phyloP scores from a whole-genome alignment of 352 stramenopile genomes.

The Aphanomyces astaci region DNA sequence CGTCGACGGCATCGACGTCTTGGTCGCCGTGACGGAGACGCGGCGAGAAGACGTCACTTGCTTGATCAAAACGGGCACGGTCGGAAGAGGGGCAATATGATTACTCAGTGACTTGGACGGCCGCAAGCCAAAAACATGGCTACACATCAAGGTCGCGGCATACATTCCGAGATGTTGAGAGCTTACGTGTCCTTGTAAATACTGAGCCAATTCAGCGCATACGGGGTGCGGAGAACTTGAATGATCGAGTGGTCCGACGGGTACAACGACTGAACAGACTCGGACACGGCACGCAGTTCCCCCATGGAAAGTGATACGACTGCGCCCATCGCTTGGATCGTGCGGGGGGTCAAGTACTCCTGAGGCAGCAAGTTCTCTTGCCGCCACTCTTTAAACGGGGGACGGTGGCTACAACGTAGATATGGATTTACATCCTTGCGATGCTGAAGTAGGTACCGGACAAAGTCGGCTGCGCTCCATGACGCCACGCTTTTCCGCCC shows the following conservation, averaged over 20 bases:
- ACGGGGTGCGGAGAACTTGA: conserved; percentile 38
- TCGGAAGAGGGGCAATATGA: too few relatives aligned
- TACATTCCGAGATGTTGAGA: neutral
- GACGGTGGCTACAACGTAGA: conserved; percentile 31
- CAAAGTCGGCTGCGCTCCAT: conserved; percentile 49
- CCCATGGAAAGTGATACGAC: conserved; percentile 47
- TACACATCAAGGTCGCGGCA: conserved; percentile 10
- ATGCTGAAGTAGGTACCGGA: conserved; percentile 30
- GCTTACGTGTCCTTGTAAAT: conserved; percentile 52
- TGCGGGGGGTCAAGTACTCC: conserved; percentile 62
- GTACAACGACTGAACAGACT: conserved; percentile 46
- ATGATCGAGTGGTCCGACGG: conserved; percentile 64
- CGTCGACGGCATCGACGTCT: neutral
- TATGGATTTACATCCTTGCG: neutral
- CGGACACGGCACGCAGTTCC: conserved; percentile 37
- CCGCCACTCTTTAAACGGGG: conserved; percentile 59
- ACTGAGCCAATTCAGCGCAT: conserved; percentile 44
- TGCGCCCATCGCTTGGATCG: conserved; percentile 31
- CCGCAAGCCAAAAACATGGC: conserved; percentile 55
- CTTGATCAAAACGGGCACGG: neutral
- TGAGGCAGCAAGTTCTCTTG: conserved; percentile 31
- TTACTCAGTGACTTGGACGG: conserved; percentile 19
- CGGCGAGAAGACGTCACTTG: neutral
- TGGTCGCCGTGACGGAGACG: neutral
- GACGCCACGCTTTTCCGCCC: conserved; percentile 37